Evolutionary conservation across 345 rosid genomes (phyloP), one percentile per base, ranked within the genome.

Genomic region (Melaleuca alternifolia): DNA sequence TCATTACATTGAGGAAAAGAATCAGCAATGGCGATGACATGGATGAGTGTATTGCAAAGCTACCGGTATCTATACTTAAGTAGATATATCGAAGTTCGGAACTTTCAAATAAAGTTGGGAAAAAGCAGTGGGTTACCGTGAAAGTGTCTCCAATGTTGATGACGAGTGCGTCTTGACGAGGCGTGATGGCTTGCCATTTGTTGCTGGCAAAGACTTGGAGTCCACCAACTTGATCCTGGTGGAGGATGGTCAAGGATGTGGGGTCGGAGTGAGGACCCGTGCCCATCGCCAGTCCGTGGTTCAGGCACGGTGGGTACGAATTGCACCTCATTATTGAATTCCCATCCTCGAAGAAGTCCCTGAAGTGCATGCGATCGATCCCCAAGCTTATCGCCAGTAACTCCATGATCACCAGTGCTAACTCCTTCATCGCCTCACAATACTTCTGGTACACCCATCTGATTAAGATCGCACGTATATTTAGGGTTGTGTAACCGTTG

Each of bases 251-350:
- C 44, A 96, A 52, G 83, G 99, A 92, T 50, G 92, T 93, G 44
- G 99, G 97, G 90, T 96, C 99, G 44, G 91, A 90, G 86, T 96
- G 99, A 89, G 99, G 98, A 41, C 99, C 99, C 15, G 99, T 96
- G 81, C 99, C 99, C 48, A 96, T 88, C n/a, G 95, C 89, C 62
- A 91, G 93, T 16, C 89, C 90, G 4, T 93, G 85, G 76, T 91
- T 91, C 23, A 89, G 85, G 95, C 99, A 96, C 5, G 92, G 89
- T 1, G 99, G 98, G 62, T 96, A 96, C 37, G 86, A 89, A 83
- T 96, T 96, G 59, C 94, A 90, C 86, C 99, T 87, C 91, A 95
- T 89, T 41, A 96, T 93, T 7, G 96, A 93, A n/a, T 86, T 87
- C 0, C 91, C 92, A 65, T 93, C 96, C 90, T 94, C 94, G 28